phyloP scores from a whole-genome alignment of 495 filamentous ascomycete species.

The Cercophora newfieldiana region DNA sequence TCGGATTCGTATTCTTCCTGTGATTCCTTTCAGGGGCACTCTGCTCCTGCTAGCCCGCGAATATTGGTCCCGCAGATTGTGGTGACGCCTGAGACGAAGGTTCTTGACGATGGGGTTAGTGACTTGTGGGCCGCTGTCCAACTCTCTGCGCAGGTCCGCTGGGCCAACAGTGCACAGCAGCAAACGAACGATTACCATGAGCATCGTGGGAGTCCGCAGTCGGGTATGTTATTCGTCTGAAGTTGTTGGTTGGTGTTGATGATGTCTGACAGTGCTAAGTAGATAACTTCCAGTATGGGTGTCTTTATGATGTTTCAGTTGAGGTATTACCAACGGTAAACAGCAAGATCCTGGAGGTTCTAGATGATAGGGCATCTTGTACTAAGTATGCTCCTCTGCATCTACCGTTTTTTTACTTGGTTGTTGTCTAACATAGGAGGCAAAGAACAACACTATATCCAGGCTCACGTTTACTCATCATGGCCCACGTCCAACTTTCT shows the following conservation, averaged over 20 bases:
- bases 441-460: conserved; percentile 34
- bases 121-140: conserved; percentile 51
- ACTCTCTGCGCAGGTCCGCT: conserved; percentile 41
- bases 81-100: conserved; percentile 55
- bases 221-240: conserved; percentile 17
- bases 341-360: conserved; percentile 38
- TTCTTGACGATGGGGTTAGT: conserved; percentile 34
- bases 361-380: conserved; percentile 31
- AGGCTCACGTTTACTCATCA: conserved; percentile 39
- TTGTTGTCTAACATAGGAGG: background rate
- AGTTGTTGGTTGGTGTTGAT: background rate
- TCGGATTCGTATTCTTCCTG: conserved; percentile 5
- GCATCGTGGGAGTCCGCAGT: background rate
- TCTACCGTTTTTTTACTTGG: background rate
- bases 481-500: conserved; percentile 39
- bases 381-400: conserved; percentile 20
- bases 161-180: conserved; percentile 14
- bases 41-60: conserved; percentile 25
- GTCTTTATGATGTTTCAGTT: conserved; percentile 42
- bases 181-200: background rate
- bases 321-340: conserved; percentile 36
- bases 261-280: background rate
- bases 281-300: conserved; percentile 40
- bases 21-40: background rate
- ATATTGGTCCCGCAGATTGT: conserved; percentile 43